Percentiles rank a stretch among this genome's conserved stretches.
Conservation (phyloP, 2,329 filamentous ascomycete genomes). For the Monosporascus sp. region DNA sequence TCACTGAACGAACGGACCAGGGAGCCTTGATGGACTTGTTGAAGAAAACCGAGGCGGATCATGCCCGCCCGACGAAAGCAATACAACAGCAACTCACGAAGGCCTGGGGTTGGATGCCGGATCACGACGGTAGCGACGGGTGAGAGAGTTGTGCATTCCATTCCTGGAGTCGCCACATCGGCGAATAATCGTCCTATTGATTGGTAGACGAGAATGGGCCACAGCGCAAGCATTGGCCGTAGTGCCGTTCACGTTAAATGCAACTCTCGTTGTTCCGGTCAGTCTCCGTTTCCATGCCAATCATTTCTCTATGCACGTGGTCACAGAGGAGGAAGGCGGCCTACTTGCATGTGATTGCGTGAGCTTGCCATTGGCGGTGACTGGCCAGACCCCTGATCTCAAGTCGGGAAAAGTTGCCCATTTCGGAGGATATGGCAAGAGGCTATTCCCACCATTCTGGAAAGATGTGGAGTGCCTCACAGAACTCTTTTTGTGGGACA, state of each 20-base stretch:
- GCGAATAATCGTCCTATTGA: too few species aligned
- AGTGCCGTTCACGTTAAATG: too few species aligned
- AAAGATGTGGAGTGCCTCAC: not conserved
- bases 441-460: not conserved
- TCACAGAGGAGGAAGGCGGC: too few species aligned
- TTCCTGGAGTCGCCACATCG: too few species aligned
- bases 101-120: conserved; percentile 42
- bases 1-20: conserved; percentile 40
- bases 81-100: conserved; percentile 42
- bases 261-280: too few species aligned
- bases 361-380: too few species aligned
- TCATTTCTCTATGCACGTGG: too few species aligned
- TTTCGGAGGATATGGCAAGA: not conserved
- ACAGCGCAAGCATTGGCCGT: too few species aligned
- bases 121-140: conserved; percentile 12
- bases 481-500: not conserved
- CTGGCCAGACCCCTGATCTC: not conserved
- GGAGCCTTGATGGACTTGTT: conserved; percentile 43
- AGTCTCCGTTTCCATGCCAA: too few species aligned
- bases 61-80: conserved; percentile 46
- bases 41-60: conserved; percentile 40
- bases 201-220: too few species aligned
- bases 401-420: not conserved
- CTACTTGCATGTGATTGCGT: too few species aligned
- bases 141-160: not conserved